These are phyloP conservation scores for Pythium sukuiense DNA, from an alignment of 352 stramenopile species.

Conservation along the genomic window DNA sequence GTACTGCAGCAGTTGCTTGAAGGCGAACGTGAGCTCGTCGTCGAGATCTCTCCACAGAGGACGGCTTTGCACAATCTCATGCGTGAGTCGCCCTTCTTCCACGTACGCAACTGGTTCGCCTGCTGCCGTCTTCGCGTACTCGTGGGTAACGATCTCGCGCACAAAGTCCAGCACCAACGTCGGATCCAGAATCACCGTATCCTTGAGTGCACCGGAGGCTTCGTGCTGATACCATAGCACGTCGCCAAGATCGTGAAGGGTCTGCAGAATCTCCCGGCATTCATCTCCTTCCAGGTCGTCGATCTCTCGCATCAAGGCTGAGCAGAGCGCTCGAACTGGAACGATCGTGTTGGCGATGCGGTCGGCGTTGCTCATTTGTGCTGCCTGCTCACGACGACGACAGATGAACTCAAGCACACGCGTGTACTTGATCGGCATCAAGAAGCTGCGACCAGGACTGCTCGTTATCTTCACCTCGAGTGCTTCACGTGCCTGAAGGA, in stretches of 20 bases:
- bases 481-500: not conserved
- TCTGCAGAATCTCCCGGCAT: constrained; percentile 6
- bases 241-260: constrained; percentile 22
- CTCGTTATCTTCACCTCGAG: not conserved
- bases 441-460: not conserved
- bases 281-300: constrained; percentile 13
- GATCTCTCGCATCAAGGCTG: constrained; percentile 4
- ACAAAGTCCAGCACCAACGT: constrained; percentile 35
- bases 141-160: constrained; percentile 22
- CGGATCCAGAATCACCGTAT: constrained; percentile 25
- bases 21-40: constrained; percentile 19
- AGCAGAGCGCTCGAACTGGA: not conserved
- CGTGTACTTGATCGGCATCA: not conserved
- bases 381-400: not conserved
- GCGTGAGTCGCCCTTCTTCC: constrained; percentile 17
- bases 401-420: not conserved
- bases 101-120: not conserved
- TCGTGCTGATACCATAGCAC: constrained; percentile 23
- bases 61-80: constrained; percentile 8
- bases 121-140: constrained; percentile 1
- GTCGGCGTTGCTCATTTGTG: not conserved
- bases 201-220: not conserved
- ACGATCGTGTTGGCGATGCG: constrained; percentile 10
- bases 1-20: constrained; percentile 27
- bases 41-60: constrained; percentile 19